These are phyloP conservation scores for Suillus spraguei DNA, from an alignment of 768 basidiomycete genomes.

Conservation along the genomic window DNA sequence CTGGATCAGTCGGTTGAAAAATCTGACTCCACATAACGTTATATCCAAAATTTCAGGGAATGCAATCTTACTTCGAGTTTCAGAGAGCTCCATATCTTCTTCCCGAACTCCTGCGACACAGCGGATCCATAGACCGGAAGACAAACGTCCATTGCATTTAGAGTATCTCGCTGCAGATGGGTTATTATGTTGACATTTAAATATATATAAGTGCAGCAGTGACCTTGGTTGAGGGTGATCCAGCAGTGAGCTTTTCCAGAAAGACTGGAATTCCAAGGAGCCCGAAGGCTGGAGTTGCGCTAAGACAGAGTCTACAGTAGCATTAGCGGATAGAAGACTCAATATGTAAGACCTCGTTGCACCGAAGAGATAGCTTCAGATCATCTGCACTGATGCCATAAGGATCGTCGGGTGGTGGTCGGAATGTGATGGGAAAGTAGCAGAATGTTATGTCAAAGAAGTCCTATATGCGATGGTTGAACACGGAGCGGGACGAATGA, in stretches of 20 bases:
- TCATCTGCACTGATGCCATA: slow-evolving; percentile 91
- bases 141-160: slow-evolving; percentile 75
- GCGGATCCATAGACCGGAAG: slow-evolving; percentile 83
- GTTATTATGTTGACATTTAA: slow-evolving; percentile 2
- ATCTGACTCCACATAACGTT: slow-evolving; percentile 52
- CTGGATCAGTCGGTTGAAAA: slow-evolving; percentile 84
- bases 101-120: slow-evolving; percentile 60
- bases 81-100: slow-evolving; percentile 86
- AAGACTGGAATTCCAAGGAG: slow-evolving; percentile 84
- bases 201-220: not conserved
- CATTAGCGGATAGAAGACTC: not conserved
- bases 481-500: not conserved
- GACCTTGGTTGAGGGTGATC: slow-evolving; percentile 83
- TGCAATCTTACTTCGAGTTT: slow-evolving; percentile 74
- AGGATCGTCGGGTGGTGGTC: slow-evolving; percentile 91
- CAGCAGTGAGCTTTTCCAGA: slow-evolving; percentile 87
- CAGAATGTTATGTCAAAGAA: slow-evolving; percentile 96
- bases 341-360: slow-evolving; percentile 13
- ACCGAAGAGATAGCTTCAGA: slow-evolving; percentile 74
- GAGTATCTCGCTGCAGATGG: slow-evolving; percentile 70
- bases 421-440: slow-evolving; percentile 98
- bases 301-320: slow-evolving; percentile 60
- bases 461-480: slow-evolving; percentile 48
- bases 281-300: slow-evolving; percentile 81
- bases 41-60: slow-evolving; percentile 5